phyloP scores from a whole-genome alignment of 2,329 filamentous ascomycete genomes.

The Ceratocystis cubensis region DNA sequence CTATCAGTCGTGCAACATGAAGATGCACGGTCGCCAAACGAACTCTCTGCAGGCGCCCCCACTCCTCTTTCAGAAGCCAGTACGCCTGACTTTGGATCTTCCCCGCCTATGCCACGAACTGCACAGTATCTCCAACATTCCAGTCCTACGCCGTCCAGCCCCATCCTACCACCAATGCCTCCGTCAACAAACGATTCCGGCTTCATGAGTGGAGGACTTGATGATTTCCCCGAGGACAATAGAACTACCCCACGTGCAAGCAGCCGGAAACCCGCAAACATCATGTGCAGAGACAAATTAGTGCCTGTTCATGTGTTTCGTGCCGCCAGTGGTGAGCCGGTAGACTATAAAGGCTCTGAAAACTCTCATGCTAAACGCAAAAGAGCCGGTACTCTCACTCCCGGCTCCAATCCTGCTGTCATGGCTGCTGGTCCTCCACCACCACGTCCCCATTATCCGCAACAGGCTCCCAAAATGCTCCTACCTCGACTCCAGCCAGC shows the following conservation, averaged over 20 bases:
- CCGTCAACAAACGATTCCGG: constrained; percentile 60
- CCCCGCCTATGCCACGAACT: constrained; percentile 65
- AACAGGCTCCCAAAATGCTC: constrained; percentile 24
- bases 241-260: constrained; percentile 14
- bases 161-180: constrained; percentile 54
- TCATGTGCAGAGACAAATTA: constrained; percentile 16
- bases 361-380: constrained; percentile 13
- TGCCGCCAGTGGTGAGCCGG: constrained; percentile 13
- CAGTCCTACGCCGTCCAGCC: constrained; percentile 66
- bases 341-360: constrained; percentile 13
- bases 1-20: constrained; percentile 35
- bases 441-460: constrained; percentile 18
- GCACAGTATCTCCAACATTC: constrained; percentile 39
- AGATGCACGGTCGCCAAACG: constrained; percentile 42
- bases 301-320: constrained; percentile 20
- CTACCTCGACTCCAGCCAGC: not conserved
- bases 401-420: constrained; percentile 30
- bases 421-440: constrained; percentile 23
- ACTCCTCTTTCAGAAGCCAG: constrained; percentile 50
- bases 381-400: constrained; percentile 24
- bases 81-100: constrained; percentile 74
- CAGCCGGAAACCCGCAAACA: constrained; percentile 9
- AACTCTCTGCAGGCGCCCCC: constrained; percentile 37
- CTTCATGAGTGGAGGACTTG: constrained; percentile 68
- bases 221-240: constrained; percentile 46